Base-by-base conservation (phyloP, 345 rosid species). In the Populus davidiana region DNA sequence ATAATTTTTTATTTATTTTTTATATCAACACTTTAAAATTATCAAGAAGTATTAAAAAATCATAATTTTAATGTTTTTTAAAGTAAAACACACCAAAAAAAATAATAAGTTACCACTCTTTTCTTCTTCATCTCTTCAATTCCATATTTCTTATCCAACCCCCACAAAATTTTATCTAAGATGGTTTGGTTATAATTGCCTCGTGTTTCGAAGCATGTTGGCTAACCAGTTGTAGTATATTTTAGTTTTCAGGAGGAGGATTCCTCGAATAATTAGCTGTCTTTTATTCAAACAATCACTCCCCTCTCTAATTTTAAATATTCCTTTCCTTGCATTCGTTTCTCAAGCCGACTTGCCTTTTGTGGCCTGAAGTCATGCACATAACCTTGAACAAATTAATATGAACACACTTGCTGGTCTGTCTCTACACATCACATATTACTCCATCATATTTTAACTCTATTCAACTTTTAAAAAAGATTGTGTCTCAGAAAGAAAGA, bases 151-250 rank as follows among this genome's bases (percentile, higher is more conserved):
- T 67, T 79, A 72, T 73, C 82, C 75, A 72, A 23, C 9, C 1
- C n/a, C 43, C 75, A 4, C 38, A 74, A 67, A 29, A 71, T 74
- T 75, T 71, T 70, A 70, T 74, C 43, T 25, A 54, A 4, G 39
- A 41, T 71, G 62, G 76, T 63, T 33, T 79, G 86, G 86, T 74
- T 65, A 72, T 27, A 27, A 27, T 31, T 78, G 79, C 80, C 83
- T 81, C 81, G 77, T 77, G 79, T 77, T 82, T 80, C 78, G 68
- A 59, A n/a, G 43, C 73, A 17, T 64, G 68, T 41, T 59, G 2
- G 63, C 63, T 59, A 9, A 6, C 10, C 11, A 6, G 59, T 18
- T 17, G 8, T 6, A 52, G 10, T 6, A 2, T 52, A 52, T 52
- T 52, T 20, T 52, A 20, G 7, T 21, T 52, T 52, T 2, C n/a